Conservation (phyloP, 73 alveolate genomes). For the Effrenium voratum region DNA sequence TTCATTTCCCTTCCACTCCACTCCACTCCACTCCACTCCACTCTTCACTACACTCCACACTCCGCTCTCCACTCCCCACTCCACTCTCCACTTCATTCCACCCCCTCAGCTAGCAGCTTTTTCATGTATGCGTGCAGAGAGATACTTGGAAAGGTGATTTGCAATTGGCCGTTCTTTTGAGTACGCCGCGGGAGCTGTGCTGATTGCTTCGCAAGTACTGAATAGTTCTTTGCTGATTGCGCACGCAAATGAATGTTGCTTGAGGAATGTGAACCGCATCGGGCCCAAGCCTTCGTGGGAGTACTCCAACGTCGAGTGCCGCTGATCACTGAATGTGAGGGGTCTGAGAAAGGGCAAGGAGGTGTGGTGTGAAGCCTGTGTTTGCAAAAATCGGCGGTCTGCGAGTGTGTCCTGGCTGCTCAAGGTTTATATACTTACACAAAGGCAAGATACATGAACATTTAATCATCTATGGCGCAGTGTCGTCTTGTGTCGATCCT, state of each 20-base stretch:
- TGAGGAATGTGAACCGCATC: too few species aligned
- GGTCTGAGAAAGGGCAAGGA: neutral
- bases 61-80: neutral
- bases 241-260: too few species aligned
- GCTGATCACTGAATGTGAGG: too few species aligned
- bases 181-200: too few species aligned
- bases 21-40: neutral
- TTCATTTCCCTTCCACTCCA: neutral
- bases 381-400: neutral
- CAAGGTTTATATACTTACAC: neutral
- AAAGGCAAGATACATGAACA: neutral
- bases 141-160: too few species aligned
- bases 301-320: slow-evolving; percentile 5
- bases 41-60: neutral
- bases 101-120: neutral
- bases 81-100: neutral
- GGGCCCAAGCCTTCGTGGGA: slow-evolving; percentile 14
- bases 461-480: too few species aligned
- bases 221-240: too few species aligned
- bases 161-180: too few species aligned
- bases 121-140: too few species aligned
- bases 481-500: too few species aligned
- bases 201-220: too few species aligned
- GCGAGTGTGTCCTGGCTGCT: too few species aligned
- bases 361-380: neutral